A percentile compares a stretch with the other conserved stretches of the same genome.
Conservation (phyloP, 176 grass and related monocot genomes). For the Triticum timopheevii region DNA sequence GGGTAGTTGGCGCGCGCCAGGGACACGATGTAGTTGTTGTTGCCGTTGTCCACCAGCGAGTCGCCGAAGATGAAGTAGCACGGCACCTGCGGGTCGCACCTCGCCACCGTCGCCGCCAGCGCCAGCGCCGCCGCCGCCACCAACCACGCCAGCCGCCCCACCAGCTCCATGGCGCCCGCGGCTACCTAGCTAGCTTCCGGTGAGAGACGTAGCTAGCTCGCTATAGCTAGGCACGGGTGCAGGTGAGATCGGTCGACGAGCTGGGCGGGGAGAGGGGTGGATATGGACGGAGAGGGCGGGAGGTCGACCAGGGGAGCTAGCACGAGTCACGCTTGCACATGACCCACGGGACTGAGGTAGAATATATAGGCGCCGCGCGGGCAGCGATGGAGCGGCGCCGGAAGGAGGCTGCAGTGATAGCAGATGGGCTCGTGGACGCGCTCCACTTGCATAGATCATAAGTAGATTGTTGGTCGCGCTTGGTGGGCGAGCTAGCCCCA, state of each 20-base stretch:
- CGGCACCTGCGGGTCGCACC: conserved; percentile 74
- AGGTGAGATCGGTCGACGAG: too few relatives aligned
- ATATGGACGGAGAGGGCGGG: not conserved
- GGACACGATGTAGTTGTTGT: conserved; percentile 95
- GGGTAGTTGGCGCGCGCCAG: conserved; percentile 80
- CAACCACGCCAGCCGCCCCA: conserved; percentile 26
- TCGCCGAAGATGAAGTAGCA: conserved; percentile 99
- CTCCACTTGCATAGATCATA: not conserved
- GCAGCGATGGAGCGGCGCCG: not conserved
- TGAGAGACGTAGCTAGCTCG: not conserved
- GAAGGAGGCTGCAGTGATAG: not conserved
- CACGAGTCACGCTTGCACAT: not conserved
- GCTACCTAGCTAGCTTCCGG: not conserved
- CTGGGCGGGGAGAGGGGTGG: not conserved
- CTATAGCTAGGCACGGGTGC: not conserved
- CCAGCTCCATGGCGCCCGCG: conserved; percentile 24
- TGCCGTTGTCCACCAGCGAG: conserved; percentile 99
- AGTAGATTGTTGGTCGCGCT: not conserved
- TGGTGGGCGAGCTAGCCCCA: not conserved
- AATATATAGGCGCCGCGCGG: conserved; percentile 38
- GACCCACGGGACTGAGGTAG: not conserved
- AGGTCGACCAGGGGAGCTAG: not conserved
- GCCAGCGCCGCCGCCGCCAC: not conserved
- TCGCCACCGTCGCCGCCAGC: conserved; percentile 31
- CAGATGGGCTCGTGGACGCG: not conserved